A percentile compares a stretch with the other conserved stretches of the same genome.
Evolutionary conservation across 257 asterid species (phyloP).

Genomic region (Eustoma russellianum): DNA sequence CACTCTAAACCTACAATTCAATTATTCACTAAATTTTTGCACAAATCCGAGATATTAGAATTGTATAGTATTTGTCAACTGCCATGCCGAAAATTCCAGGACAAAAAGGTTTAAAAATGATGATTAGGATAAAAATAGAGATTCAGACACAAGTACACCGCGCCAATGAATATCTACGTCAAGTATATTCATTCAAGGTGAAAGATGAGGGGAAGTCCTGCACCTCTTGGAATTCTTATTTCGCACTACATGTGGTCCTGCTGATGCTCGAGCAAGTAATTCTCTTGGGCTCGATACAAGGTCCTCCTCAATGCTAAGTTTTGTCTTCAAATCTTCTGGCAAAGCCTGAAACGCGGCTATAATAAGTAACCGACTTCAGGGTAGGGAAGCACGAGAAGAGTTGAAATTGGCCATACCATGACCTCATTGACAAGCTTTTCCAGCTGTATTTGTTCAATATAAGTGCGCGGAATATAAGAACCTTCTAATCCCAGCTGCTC

Average conservation of each 20-base stretch:
- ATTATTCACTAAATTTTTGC: too few relatives aligned
- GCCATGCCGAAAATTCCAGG: background rate
- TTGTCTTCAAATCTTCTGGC: conserved; percentile 90
- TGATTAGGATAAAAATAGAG: too few relatives aligned
- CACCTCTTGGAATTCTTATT: conserved; percentile 58
- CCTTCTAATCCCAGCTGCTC: conserved; percentile 86
- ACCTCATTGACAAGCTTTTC: conserved; percentile 92
- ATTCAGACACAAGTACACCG: too few relatives aligned
- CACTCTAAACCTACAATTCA: too few relatives aligned
- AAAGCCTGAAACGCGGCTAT: conserved; percentile 47
- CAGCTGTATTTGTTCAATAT: conserved; percentile 92
- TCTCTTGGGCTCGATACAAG: conserved; percentile 76
- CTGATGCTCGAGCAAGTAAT: conserved; percentile 72
- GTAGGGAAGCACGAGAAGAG: conserved; percentile 8
- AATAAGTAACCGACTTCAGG: conserved; percentile 16
- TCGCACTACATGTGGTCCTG: conserved; percentile 49
- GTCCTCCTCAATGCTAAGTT: conserved; percentile 90
- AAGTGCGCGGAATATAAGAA: conserved; percentile 80
- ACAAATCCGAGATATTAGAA: too few relatives aligned
- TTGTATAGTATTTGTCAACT: too few relatives aligned
- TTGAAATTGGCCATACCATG: conserved; percentile 54
- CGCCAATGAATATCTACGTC: background rate
- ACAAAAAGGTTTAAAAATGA: background rate
- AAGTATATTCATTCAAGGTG: background rate
- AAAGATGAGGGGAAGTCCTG: conserved; percentile 7